Evolutionary conservation across 1,284 basidiomycete genomes (phyloP).

Genomic region (Malassezia dermatis): DNA sequence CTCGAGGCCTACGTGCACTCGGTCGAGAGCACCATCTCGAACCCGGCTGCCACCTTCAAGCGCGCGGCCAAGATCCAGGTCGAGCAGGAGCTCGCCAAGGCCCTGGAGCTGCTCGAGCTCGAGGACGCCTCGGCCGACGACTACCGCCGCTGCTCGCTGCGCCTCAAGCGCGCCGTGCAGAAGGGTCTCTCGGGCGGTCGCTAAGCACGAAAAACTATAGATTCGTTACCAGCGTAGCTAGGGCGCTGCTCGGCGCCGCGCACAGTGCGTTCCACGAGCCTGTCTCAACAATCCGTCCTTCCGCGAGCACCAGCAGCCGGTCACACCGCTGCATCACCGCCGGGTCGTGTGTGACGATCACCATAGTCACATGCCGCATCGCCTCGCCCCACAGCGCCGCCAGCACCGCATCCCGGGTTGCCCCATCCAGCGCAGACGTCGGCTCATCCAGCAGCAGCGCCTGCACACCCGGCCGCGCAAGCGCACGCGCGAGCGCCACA

Average conservation of each 20-base stretch:
- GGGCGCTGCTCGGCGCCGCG: background rate
- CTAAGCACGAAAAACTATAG: slow-evolving; percentile 18
- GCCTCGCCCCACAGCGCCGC: slow-evolving; percentile 38
- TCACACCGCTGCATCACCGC: slow-evolving; percentile 86
- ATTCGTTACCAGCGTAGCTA: background rate
- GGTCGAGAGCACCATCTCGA: slow-evolving; percentile 45
- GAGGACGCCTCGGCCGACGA: slow-evolving; percentile 45
- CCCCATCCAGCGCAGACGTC: slow-evolving; percentile 70
- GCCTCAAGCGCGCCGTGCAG: slow-evolving; percentile 46
- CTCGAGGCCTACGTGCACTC: slow-evolving; percentile 47
- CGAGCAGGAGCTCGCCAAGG: slow-evolving; percentile 48
- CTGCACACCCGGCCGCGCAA: slow-evolving; percentile 59
- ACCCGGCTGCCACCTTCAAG: slow-evolving; percentile 46
- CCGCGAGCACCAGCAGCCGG: slow-evolving; percentile 68
- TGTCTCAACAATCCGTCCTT: slow-evolving; percentile 66
- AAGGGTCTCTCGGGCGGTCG: slow-evolving; percentile 43
- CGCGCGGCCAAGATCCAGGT: slow-evolving; percentile 45
- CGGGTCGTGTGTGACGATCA: slow-evolving; percentile 88
- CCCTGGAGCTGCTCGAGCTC: slow-evolving; percentile 47
- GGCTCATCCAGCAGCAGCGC: slow-evolving; percentile 90
- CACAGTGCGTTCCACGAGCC: slow-evolving; percentile 53
- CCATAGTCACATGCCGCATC: slow-evolving; percentile 56
- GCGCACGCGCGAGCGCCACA: slow-evolving; percentile 77
- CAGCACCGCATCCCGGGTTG: slow-evolving; percentile 18
- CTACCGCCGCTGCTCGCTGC: slow-evolving; percentile 43